Evolutionary conservation across 495 filamentous ascomycete genomes (phyloP), one percentile per base, ranked within the genome.

Genomic region (Penicillium antarcticum): DNA sequence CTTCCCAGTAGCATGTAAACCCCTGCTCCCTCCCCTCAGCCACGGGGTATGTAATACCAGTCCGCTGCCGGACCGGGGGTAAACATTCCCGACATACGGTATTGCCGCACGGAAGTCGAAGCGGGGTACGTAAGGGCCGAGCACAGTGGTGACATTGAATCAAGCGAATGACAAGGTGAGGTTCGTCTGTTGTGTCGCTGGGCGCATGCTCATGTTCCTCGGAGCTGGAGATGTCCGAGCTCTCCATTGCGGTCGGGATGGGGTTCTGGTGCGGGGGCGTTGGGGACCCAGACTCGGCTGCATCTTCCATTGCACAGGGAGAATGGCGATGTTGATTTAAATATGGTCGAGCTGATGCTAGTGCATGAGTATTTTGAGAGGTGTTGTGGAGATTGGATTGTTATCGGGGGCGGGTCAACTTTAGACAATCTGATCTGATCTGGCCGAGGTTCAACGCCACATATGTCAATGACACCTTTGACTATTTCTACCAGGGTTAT

Each of bases 71-170:
- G 5, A 81, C 58, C 26, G 77, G 65, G 6, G 92, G 91, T 2
- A 96, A 70, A 68, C 92, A 97, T 14, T 61, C 62, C 51, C 80
- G 82, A 69, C 92, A 97, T 5, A 95, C 56, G 6, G 86, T 80
- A 62, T 87, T 82, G 3, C 92, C 91, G 62, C 92, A 97, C 2
- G 91, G 91, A 14, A 97, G 72, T 4, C 88, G 88, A 37, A 88
- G 73, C 11, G 92, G 90, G 0, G 77, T 72, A 24, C 68, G 76
- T 3, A 92, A 72, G 2, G 86, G 88, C 12, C 69, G 72, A 10
- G 87, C 88, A 64, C 92, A 96, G 54, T 79, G 69, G 17, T 77
- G 74, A 63, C 91, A 96, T 65, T 92, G 88, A 14, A 91, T 71
- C 23, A 89, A 67, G 31, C 82, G 82, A 54, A 92, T 70, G 38